Evolutionary conservation across 1,284 basidiomycete species (phyloP).

Genomic region (Neolentinus lepideus): DNA sequence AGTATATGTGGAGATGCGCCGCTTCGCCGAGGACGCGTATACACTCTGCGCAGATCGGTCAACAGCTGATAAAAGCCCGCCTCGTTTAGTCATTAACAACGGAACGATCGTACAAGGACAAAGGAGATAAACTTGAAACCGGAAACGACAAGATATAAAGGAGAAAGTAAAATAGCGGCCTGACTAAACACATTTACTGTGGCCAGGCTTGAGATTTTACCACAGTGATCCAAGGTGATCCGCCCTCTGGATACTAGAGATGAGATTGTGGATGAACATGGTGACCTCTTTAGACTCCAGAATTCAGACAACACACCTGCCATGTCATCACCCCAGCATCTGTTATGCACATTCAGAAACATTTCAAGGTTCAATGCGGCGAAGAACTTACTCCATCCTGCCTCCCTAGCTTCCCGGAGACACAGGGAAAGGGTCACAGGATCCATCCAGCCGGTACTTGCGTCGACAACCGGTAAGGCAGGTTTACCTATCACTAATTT

Average conservation of each 20-base stretch:
- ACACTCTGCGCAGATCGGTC: no score
- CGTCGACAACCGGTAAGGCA: conserved; percentile 10
- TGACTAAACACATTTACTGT: background rate
- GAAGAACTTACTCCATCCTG: conserved; percentile 13
- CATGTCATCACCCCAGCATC: background rate
- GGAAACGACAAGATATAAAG: background rate
- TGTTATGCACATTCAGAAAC: background rate
- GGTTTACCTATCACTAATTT: conserved; percentile 22
- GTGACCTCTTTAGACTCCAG: background rate
- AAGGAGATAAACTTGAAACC: background rate
- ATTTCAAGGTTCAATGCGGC: background rate
- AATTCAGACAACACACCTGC: background rate
- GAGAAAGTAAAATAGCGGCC: background rate
- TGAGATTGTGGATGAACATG: background rate
- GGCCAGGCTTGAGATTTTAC: background rate
- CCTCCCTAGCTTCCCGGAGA: conserved; percentile 11
- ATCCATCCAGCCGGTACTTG: conserved; percentile 14
- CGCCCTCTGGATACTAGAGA: background rate
- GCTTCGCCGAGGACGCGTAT: no score
- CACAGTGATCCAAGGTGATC: background rate
- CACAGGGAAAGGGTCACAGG: conserved; percentile 14
- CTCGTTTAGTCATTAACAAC: no score
- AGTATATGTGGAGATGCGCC: no score
- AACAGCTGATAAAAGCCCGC: no score
- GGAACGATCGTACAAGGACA: no score